Conservation (phyloP, 306 rosid genomes). For the Prunus salicina region DNA sequence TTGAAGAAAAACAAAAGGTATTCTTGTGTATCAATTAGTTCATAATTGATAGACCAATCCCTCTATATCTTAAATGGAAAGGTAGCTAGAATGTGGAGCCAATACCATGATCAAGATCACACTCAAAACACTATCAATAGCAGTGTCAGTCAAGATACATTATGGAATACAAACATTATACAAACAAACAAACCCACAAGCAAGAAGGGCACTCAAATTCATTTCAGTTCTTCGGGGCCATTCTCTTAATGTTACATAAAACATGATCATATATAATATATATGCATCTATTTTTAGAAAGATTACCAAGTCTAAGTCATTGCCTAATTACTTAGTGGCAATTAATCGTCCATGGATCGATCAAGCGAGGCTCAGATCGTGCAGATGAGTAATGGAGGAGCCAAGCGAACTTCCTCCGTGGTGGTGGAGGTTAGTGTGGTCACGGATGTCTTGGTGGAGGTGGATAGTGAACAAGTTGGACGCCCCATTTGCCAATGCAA, state of each 20-base stretch:
- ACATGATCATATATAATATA: not conserved
- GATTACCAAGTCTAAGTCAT: not conserved
- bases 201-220: not conserved
- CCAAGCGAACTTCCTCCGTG: slow-evolving; percentile 24
- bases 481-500: slow-evolving; percentile 59
- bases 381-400: slow-evolving; percentile 21
- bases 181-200: not conserved
- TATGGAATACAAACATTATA: too few relatives aligned
- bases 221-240: not conserved
- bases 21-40: not conserved
- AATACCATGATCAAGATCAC: not conserved
- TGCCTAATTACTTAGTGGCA: not conserved
- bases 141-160: not conserved
- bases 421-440: slow-evolving; percentile 36
- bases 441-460: slow-evolving; percentile 24
- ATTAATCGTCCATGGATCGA: not conserved
- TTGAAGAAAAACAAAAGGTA: not conserved
- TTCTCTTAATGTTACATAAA: not conserved
- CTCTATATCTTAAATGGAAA: not conserved
- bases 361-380: slow-evolving; percentile 58
- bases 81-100: not conserved
- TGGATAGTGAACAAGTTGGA: slow-evolving; percentile 51
- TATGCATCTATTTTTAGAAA: not conserved
- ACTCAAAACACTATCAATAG: not conserved
- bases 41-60: not conserved